Conservation (phyloP, 148 eudicot genomes). For the Fagopyrum esculentum region DNA sequence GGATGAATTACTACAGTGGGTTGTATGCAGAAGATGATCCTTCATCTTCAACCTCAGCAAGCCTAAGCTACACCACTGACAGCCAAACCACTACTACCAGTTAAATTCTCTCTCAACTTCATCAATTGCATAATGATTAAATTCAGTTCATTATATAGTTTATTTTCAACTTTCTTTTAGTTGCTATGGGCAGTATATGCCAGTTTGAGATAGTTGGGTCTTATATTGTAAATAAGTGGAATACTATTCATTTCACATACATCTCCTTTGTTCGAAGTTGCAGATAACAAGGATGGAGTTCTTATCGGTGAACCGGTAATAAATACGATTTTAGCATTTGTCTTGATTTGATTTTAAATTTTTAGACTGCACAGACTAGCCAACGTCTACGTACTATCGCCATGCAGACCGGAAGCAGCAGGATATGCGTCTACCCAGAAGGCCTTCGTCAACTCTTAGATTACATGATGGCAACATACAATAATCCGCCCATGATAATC, state of each 20-base stretch:
- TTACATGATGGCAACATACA: constrained; percentile 22
- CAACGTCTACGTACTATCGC: background rate
- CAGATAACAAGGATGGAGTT: constrained; percentile 2
- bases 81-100: constrained; percentile 5
- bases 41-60: background rate
- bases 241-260: too few relatives aligned
- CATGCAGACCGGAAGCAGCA: background rate
- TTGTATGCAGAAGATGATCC: constrained; percentile 16
- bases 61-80: constrained; percentile 24
- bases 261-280: background rate
- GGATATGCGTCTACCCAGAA: background rate
- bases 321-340: background rate
- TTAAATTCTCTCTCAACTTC: background rate
- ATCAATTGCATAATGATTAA: too few relatives aligned
- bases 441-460: constrained; percentile 18
- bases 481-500: constrained; percentile 25
- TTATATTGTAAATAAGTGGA: too few relatives aligned
- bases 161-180: background rate
- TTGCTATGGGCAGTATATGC: too few relatives aligned
- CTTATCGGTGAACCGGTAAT: constrained; percentile 11
- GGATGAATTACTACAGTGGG: constrained; percentile 20
- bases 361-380: too few relatives aligned
- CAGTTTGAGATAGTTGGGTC: too few relatives aligned
- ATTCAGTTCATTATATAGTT: background rate
- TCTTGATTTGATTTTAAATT: background rate